Percentiles rank a stretch among this genome's conserved stretches.
These are phyloP conservation scores for Microstroma glucosiphilum DNA, from an alignment of 1,284 basidiomycete species.

Conservation along the genomic window DNA sequence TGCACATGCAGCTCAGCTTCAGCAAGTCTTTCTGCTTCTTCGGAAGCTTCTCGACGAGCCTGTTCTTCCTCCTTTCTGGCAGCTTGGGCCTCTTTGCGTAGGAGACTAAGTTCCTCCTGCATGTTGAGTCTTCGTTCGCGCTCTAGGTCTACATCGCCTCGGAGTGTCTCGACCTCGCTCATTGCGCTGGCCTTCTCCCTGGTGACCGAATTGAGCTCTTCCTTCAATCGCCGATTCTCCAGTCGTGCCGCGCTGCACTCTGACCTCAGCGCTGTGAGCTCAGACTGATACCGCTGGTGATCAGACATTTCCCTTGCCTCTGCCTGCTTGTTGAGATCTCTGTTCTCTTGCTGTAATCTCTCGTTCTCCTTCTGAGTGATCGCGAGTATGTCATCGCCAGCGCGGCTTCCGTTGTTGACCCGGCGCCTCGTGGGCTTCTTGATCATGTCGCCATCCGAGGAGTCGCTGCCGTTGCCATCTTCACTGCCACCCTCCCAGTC, in stretches of 20 bases:
- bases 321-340: constrained; percentile 3
- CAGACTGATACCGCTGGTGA: constrained; percentile 12
- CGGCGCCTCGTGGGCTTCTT: not conserved
- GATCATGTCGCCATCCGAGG: constrained; percentile 13
- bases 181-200: constrained; percentile 6
- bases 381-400: not conserved
- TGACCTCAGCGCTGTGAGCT: constrained; percentile 9
- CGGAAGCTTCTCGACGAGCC: constrained; percentile 26
- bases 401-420: not conserved
- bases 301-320: constrained; percentile 7
- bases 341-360: constrained; percentile 8
- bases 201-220: constrained; percentile 1
- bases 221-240: constrained; percentile 8
- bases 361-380: constrained; percentile 1
- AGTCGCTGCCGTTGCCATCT: not conserved
- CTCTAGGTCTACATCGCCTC: constrained; percentile 32
- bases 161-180: constrained; percentile 16
- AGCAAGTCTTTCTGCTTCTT: constrained; percentile 31
- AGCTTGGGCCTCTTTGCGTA: constrained; percentile 34
- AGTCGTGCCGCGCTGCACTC: not conserved
- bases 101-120: constrained; percentile 36
- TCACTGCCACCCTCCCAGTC: constrained; percentile 12
- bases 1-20: constrained; percentile 36
- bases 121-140: constrained; percentile 36
- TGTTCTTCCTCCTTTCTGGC: constrained; percentile 27